Conservation (phyloP, 2,329 filamentous ascomycete genomes). For the Clonostachys rhizophaga region DNA sequence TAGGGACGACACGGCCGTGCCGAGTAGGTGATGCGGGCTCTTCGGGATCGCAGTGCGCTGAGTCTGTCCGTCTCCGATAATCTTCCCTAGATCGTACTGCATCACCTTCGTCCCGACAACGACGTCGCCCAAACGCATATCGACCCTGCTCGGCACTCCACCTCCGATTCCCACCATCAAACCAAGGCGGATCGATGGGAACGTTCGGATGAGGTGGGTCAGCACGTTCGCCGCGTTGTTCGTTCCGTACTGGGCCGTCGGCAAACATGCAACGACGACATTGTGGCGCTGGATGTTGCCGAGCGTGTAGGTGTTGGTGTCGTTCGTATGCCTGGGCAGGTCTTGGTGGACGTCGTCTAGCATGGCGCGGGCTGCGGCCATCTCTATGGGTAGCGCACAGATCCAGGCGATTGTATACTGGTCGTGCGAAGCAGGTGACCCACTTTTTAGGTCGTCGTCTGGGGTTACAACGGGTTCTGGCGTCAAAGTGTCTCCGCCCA, state of each 20-base stretch:
- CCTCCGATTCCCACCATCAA: constrained; percentile 19
- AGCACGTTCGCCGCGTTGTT: constrained; percentile 8
- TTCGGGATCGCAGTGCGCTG: too few species aligned
- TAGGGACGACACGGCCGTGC: too few species aligned
- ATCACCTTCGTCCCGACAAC: constrained; percentile 11
- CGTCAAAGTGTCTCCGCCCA: too few species aligned
- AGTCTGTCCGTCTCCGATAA: too few species aligned
- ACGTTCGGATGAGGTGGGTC: constrained; percentile 5
- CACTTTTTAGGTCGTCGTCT: too few species aligned
- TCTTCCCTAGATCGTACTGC: constrained; percentile 12
- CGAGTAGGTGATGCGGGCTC: too few species aligned
- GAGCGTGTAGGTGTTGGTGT: constrained; percentile 7
- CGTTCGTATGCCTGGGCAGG: background rate
- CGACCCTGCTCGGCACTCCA: constrained; percentile 10
- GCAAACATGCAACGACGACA: constrained; percentile 8
- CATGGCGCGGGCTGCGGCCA: constrained; percentile 8
- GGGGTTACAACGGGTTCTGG: too few species aligned
- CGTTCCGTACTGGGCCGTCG: constrained; percentile 6
- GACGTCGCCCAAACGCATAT: constrained; percentile 12
- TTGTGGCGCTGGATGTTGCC: constrained; percentile 8
- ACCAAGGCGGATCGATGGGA: constrained; percentile 4
- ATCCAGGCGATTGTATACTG: constrained; percentile 12
- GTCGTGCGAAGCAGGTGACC: background rate
- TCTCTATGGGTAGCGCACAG: constrained; percentile 8
- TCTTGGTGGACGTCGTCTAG: constrained; percentile 8